Percentiles rank a stretch among this genome's conserved stretches.
Evolutionary conservation across 129 eudicot genomes (phyloP).

Genomic region (Calendula officinalis): DNA sequence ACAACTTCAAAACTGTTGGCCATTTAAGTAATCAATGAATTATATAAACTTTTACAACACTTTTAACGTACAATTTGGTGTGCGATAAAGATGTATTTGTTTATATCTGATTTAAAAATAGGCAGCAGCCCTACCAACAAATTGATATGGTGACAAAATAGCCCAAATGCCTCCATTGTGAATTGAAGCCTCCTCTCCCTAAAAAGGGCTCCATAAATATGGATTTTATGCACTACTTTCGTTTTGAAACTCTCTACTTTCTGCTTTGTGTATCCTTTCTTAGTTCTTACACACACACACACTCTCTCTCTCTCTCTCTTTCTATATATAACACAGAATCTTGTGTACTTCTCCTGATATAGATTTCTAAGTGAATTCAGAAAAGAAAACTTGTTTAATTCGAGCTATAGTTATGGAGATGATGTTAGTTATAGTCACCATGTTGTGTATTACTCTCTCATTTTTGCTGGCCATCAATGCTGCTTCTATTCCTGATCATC

Average conservation of each 20-base stretch:
- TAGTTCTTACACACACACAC: not conserved
- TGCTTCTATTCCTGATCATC: slow-evolving; percentile 25
- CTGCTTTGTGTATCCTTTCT: slow-evolving; percentile 30
- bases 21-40: slow-evolving; percentile 17
- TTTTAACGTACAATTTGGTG: slow-evolving; percentile 15
- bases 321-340: slow-evolving; percentile 4
- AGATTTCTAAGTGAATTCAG: slow-evolving; percentile 2
- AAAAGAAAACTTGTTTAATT: slow-evolving; percentile 3
- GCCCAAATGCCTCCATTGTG: slow-evolving; percentile 29
- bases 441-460: slow-evolving; percentile 26
- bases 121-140: slow-evolving; percentile 19
- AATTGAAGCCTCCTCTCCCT: slow-evolving; percentile 34
- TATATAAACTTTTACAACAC: slow-evolving; percentile 3
- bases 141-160: slow-evolving; percentile 19
- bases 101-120: slow-evolving; percentile 13
- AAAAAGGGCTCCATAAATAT: slow-evolving; percentile 32
- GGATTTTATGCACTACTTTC: slow-evolving; percentile 27
- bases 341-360: slow-evolving; percentile 11
- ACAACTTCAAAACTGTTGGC: slow-evolving; percentile 17
- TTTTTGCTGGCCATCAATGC: slow-evolving; percentile 19
- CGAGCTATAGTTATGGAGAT: slow-evolving; percentile 14
- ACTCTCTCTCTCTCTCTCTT: not conserved
- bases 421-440: slow-evolving; percentile 18
- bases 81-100: slow-evolving; percentile 6
- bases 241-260: slow-evolving; percentile 36